Base-by-base conservation (phyloP, 352 stramenopile species). In the Plasmopara viticola region DNA sequence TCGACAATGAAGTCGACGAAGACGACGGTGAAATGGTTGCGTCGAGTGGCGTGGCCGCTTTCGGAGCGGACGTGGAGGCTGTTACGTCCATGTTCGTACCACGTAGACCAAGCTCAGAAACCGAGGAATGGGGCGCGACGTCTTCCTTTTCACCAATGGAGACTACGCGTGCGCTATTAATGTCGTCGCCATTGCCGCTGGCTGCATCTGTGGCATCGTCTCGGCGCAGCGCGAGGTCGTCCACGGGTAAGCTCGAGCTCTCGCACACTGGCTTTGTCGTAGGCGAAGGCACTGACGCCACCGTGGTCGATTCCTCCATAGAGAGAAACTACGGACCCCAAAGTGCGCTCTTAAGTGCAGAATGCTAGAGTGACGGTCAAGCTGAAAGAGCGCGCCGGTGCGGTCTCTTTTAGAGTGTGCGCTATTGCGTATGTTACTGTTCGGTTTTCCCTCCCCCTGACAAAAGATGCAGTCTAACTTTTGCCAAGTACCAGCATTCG, bases 1-100 rank as follows among this genome's bases (percentile, higher is more conserved):
- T 63, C 29, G 66, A 74, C 10, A 73, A 86, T 9, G 66, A 56
- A 2, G 59, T 54, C 17, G 78, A 87, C 37, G 58, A 66, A 20
- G 63, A 66, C 10, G 64, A 68, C 35, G 72, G 64, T 34, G 73
- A 74, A 40, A 69, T 50, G 39, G 67, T 60, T 15, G 30, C 52
- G 15, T 68, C 65, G 4, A 80, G 48, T 14, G 67, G 70, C 28
- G 72, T 73, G 38, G 67, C 30, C n/a, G 58, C 53, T 38, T 38
- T 62, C 9, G 70, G 68, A 10, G 70, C 62, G 12, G 67, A 78
- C 13, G 57, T n/a, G 6, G 72, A 65, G 44, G 41, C 65, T 29
- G 33, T 49, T 6, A 14, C 39, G 17, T 65, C 63, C 13, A 40
- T 64, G 44, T 70, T 70, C 8, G n/a, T 14, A 14, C 45, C 59